Conservation (phyloP, 2,329 filamentous ascomycete species). For the Cladosporium sp. region DNA sequence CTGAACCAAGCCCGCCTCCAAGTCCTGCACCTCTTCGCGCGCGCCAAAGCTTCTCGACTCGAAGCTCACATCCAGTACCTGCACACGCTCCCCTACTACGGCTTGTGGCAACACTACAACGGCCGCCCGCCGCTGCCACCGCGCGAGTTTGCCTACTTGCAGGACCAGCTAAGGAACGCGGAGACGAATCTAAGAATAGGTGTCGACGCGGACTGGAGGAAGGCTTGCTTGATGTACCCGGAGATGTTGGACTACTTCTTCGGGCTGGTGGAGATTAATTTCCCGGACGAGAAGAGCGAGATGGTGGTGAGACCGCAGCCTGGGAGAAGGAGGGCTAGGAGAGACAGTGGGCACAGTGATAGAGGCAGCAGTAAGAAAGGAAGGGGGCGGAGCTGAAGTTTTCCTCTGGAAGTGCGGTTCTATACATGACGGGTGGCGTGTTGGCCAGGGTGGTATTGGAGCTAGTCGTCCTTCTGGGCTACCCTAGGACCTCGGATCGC, state of each 20-base stretch:
- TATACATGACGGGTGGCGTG: neutral
- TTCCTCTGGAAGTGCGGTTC: neutral
- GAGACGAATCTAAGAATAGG: constrained; percentile 63
- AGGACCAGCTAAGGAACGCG: constrained; percentile 54
- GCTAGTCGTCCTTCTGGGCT: too few relatives aligned
- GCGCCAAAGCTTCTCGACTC: constrained; percentile 35
- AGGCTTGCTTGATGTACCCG: constrained; percentile 68
- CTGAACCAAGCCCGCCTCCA: constrained; percentile 40
- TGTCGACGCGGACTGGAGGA: constrained; percentile 73
- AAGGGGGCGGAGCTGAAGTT: constrained; percentile 14
- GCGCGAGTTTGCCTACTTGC: constrained; percentile 34
- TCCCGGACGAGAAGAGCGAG: constrained; percentile 51
- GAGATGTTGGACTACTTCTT: constrained; percentile 80
- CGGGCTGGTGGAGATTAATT: constrained; percentile 58
- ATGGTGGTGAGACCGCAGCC: constrained; percentile 31
- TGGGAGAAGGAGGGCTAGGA: constrained; percentile 27
- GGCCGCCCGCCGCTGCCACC: constrained; percentile 40
- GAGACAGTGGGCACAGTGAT: constrained; percentile 19
- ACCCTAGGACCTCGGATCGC: too few relatives aligned
- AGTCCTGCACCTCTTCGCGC: constrained; percentile 39
- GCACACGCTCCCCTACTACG: constrained; percentile 40
- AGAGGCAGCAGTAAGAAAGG: constrained; percentile 20
- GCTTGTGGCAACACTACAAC: constrained; percentile 40
- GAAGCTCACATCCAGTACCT: constrained; percentile 39
- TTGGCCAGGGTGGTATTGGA: too few relatives aligned